A percentile compares a stretch with the other conserved stretches of the same genome.
Evolutionary conservation across 2,329 filamentous ascomycete genomes (phyloP).

Genomic region (Nothomitra cinnamomea): DNA sequence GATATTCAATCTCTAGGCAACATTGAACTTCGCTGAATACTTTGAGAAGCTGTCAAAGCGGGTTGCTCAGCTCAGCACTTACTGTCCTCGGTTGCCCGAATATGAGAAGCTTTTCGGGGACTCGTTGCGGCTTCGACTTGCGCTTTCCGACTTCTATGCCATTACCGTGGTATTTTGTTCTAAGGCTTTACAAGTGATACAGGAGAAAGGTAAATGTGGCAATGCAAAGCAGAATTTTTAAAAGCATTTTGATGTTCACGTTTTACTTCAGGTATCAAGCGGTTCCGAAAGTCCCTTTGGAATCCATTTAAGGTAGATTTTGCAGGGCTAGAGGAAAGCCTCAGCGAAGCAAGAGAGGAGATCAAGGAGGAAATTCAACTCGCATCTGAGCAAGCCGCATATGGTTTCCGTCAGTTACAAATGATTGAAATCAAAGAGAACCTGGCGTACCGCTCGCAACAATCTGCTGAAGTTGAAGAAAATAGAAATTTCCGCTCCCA

Average conservation of each 20-base stretch:
- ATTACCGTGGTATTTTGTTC: conserved; percentile 11
- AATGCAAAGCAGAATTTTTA: not conserved
- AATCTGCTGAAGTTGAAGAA: not conserved
- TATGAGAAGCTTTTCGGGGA: conserved; percentile 15
- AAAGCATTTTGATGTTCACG: not conserved
- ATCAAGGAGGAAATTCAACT: too few relatives aligned
- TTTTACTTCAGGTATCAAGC: conserved; percentile 7
- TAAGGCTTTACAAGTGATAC: conserved; percentile 9
- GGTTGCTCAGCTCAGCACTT: conserved; percentile 20
- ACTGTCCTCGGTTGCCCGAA: conserved; percentile 22
- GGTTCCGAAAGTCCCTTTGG: conserved; percentile 10
- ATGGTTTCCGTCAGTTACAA: not conserved
- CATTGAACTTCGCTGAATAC: conserved; percentile 22
- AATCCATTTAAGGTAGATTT: conserved; percentile 11
- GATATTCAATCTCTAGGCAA: conserved; percentile 13
- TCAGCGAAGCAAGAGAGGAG: not conserved
- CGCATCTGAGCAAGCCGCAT: too few relatives aligned
- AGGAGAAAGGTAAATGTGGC: conserved; percentile 7
- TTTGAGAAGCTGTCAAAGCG: conserved; percentile 23
- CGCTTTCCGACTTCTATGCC: conserved; percentile 10
- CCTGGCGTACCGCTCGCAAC: not conserved
- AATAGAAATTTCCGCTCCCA: not conserved
- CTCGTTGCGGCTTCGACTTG: conserved; percentile 9
- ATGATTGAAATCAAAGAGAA: not conserved
- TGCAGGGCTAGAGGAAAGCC: conserved; percentile 5